Percentiles rank a stretch among this genome's conserved stretches.
Evolutionary conservation across 768 basidiomycete species (phyloP).

Genomic region (Flagelloscypha sp.): DNA sequence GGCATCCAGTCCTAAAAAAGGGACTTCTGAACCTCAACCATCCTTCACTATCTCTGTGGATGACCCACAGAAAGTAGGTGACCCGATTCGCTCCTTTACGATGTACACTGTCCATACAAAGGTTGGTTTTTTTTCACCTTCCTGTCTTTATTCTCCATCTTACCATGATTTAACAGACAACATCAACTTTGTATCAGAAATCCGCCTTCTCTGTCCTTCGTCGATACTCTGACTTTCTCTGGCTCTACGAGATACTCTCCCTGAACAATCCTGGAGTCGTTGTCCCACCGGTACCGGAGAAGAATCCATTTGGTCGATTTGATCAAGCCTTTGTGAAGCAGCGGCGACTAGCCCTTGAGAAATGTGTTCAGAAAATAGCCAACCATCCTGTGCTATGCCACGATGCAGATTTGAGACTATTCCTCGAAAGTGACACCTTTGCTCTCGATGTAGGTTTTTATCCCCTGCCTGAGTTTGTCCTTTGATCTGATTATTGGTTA

Average conservation of each 20-base stretch:
- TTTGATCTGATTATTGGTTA: constrained; percentile 19
- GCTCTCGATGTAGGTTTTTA: constrained; percentile 65
- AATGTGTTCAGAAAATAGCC: constrained; percentile 87
- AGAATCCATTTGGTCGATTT: constrained; percentile 89
- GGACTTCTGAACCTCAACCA: constrained; percentile 55
- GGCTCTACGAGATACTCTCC: constrained; percentile 86
- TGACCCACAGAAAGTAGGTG: constrained; percentile 96
- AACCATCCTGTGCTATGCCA: constrained; percentile 86
- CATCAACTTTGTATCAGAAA: constrained; percentile 76
- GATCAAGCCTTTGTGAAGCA: constrained; percentile 88
- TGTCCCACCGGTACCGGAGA: constrained; percentile 94
- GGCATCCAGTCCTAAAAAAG: constrained; percentile 28
- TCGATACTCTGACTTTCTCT: constrained; percentile 96
- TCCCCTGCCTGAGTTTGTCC: background rate
- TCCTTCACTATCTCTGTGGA: constrained; percentile 86
- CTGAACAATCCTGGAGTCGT: constrained; percentile 94
- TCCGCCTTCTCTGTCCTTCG: constrained; percentile 86
- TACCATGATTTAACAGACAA: constrained; percentile 45
- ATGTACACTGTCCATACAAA: constrained; percentile 95
- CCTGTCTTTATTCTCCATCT: constrained; percentile 3
- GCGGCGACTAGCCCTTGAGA: constrained; percentile 74
- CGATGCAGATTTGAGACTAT: constrained; percentile 81
- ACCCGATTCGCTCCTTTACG: constrained; percentile 86
- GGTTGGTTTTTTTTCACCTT: constrained; percentile 31
- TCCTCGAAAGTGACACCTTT: constrained; percentile 91